Conservation (phyloP, 768 basidiomycete species). For the Trametes coccinea region DNA sequence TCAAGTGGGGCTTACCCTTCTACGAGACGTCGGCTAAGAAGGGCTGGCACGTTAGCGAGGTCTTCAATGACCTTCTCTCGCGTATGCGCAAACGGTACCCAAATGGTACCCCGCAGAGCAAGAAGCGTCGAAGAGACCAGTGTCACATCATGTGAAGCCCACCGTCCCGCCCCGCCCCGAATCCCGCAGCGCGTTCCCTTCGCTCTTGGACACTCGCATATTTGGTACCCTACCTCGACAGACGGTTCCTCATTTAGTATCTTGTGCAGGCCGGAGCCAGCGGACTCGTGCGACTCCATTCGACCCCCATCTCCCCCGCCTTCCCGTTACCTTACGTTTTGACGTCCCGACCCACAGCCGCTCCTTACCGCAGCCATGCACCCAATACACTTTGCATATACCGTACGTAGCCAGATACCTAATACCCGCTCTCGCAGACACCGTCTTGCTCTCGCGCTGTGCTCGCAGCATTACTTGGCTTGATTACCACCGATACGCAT, state of each 20-base stretch:
- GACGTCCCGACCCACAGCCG: conserved; percentile 15
- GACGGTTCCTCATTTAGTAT: background rate
- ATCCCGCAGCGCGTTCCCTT: background rate
- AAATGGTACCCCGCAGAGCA: conserved; percentile 36
- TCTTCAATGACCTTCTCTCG: conserved; percentile 73
- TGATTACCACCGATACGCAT: background rate
- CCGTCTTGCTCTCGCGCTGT: conserved; percentile 11
- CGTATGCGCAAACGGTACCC: conserved; percentile 75
- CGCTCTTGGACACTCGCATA: background rate
- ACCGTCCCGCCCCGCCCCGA: background rate
- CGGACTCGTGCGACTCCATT: background rate
- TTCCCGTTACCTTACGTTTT: conserved; percentile 6
- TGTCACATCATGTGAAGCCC: conserved; percentile 40
- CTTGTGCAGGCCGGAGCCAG: background rate
- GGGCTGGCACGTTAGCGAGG: conserved; percentile 78
- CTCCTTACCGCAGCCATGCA: conserved; percentile 4
- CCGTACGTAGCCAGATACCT: background rate
- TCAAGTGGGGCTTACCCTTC: conserved; percentile 70
- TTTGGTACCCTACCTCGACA: background rate
- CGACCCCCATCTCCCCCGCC: background rate
- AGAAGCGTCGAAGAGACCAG: conserved; percentile 31
- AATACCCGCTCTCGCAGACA: conserved; percentile 12
- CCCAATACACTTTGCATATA: background rate
- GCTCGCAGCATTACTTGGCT: conserved; percentile 5
- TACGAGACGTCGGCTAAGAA: conserved; percentile 89